Percentiles rank a stretch among this genome's conserved stretches.
Evolutionary conservation across 1,284 basidiomycete species (phyloP).

Genomic region (Cutaneotrichosporon sp.): DNA sequence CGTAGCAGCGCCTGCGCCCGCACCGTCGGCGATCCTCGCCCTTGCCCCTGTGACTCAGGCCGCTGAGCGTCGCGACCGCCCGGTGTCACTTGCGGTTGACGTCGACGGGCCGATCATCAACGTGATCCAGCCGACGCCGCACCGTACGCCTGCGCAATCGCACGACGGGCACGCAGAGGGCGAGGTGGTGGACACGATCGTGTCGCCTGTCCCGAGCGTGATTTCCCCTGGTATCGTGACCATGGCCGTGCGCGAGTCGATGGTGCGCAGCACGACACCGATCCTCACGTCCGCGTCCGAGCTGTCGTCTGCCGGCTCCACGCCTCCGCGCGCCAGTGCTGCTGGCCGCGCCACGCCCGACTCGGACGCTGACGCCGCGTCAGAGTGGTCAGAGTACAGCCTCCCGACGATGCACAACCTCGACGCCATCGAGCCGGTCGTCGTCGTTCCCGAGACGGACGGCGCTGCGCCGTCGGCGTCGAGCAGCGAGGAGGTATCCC

Average conservation of each 20-base stretch:
- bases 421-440: not conserved
- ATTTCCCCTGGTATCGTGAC: not conserved
- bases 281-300: not conserved
- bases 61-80: too few species aligned
- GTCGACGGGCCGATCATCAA: not conserved
- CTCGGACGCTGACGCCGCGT: not conserved
- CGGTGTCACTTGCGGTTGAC: too few species aligned
- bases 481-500: too few species aligned
- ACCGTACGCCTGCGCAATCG: not conserved
- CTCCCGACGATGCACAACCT: slow-evolving; percentile 3
- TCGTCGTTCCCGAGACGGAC: too few species aligned
- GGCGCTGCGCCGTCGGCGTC: too few species aligned
- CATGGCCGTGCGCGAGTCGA: not conserved
- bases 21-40: too few species aligned
- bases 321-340: too few species aligned
- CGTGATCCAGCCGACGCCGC: not conserved
- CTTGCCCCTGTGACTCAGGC: too few species aligned
- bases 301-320: too few species aligned
- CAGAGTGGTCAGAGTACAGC: not conserved
- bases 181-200: not conserved
- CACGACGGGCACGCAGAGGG: not conserved
- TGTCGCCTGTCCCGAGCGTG: not conserved
- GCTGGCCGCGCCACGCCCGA: not conserved
- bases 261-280: not conserved
- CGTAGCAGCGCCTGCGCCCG: not conserved